Percentiles rank a stretch among this genome's conserved stretches.
These are phyloP conservation scores for Lachnellula hyalina DNA, from an alignment of 2,329 filamentous ascomycete genomes.

Conservation along the genomic window DNA sequence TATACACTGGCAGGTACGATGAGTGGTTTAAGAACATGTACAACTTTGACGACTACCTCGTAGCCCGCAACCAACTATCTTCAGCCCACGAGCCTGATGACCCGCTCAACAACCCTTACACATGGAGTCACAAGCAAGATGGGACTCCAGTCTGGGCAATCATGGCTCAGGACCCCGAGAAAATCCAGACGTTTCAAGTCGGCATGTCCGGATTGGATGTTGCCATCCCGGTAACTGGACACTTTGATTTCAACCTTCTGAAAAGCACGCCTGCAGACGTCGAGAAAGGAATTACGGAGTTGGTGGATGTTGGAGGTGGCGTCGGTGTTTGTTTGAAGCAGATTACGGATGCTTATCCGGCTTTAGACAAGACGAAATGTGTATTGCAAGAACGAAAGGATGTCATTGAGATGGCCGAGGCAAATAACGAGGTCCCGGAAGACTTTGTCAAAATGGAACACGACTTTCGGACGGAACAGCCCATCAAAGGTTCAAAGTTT, in stretches of 20 bases:
- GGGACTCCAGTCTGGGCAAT: conserved; percentile 32
- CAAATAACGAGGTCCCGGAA: conserved; percentile 15
- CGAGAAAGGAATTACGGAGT: conserved; percentile 17
- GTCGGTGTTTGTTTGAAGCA: conserved; percentile 28
- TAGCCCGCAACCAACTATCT: conserved; percentile 19
- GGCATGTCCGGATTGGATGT: conserved; percentile 32
- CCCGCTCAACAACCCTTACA: conserved; percentile 30
- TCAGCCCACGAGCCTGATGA: conserved; percentile 25
- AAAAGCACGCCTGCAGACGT: conserved; percentile 16
- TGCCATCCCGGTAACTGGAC: conserved; percentile 31
- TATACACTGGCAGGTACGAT: conserved; percentile 27
- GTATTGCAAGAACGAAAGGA: conserved; percentile 29
- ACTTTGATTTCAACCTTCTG: conserved; percentile 30
- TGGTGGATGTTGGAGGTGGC: conserved; percentile 33
- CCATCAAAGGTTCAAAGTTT: background rate
- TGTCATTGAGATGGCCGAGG: conserved; percentile 25
- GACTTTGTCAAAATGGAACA: conserved; percentile 22
- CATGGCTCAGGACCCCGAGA: conserved; percentile 31
- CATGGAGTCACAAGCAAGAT: conserved; percentile 30
- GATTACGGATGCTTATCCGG: conserved; percentile 29
- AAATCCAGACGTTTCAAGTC: conserved; percentile 29
- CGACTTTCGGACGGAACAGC: conserved; percentile 30
- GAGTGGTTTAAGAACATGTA: conserved; percentile 33
- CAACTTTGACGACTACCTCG: conserved; percentile 33
- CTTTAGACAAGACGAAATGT: conserved; percentile 21